Base-by-base conservation (phyloP, 2,329 filamentous ascomycete genomes). In the Hirsutella minnesotensis region DNA sequence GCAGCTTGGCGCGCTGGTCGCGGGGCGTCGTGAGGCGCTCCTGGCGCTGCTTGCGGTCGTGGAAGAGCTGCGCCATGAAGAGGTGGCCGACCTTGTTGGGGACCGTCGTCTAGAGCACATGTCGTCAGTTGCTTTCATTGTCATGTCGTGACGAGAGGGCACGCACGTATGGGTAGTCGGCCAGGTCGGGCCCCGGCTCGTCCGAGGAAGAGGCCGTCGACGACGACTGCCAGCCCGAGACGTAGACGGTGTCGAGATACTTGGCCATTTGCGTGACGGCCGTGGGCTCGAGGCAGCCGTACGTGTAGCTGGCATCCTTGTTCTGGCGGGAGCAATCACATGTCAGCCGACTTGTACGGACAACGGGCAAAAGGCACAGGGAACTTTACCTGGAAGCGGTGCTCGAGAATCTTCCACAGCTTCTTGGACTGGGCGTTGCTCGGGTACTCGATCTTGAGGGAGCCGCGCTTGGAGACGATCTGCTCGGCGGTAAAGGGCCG, bases 221-320 rank as follows among this genome's bases (percentile, higher is more conserved):
- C 2, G 90, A 96, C 51, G 86, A 95, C 68, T 98, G 92, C 92
- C 92, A 98, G 50, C 92, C 92, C 43, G 92, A 96, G 48, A 98
- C 92, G 64, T 98, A 98, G 61, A 98, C 86, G 29, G 92, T 98
- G 61, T 98, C 92, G 48, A 98, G 75, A 65, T 94, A 96, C 68
- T 96, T 95, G 56, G 90, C 90, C 92, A 98, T 98, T 66, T 98
- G 92, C 22, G 92, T 96, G 61, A 98, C 77, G 86, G 95, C 95
- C 44, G 94, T 95, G 10, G 92, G 92, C 61, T 98, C 92, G 51
- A 98, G 74, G 68, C 92, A 96, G 57, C 92, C 92, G 61, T 95
- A 98, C 45, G 92, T 98, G 70, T 83, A 94, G 66, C 86, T 94
- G 39, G 86, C 86, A 58, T 92, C 84, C 56, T 79, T 79, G 58